Percentiles rank a stretch among this genome's conserved stretches.
Conservation (phyloP, 352 stramenopile species). For the Pythium scleroteichum region DNA sequence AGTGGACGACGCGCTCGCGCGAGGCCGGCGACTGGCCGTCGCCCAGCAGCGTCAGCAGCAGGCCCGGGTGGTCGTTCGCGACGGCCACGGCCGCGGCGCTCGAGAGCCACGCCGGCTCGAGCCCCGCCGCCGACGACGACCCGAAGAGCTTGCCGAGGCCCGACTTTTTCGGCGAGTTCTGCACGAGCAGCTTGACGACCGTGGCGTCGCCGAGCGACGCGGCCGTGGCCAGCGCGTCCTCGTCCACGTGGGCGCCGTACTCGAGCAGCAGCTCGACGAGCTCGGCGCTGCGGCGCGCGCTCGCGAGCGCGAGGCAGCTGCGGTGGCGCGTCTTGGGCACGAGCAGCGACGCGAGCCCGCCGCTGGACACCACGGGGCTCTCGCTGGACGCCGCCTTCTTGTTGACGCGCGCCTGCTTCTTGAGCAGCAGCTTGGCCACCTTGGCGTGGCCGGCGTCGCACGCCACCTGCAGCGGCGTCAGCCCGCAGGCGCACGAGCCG, state of each 20-base stretch:
- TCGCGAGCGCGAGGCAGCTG: conserved; percentile 57
- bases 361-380: background rate
- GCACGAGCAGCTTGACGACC: conserved; percentile 43
- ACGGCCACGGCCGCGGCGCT: conserved; percentile 54
- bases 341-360: background rate
- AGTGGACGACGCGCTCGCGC: conserved; percentile 34
- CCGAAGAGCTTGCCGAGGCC: conserved; percentile 24
- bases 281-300: conserved; percentile 40
- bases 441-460: conserved; percentile 51
- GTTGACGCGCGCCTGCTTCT: conserved; percentile 57
- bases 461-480: conserved; percentile 71
- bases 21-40: conserved; percentile 43
- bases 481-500: conserved; percentile 61
- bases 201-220: conserved; percentile 41
- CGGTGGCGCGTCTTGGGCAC: conserved; percentile 40
- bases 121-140: conserved; percentile 13
- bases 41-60: conserved; percentile 53
- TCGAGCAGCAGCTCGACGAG: conserved; percentile 63
- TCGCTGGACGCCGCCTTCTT: conserved; percentile 13
- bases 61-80: conserved; percentile 37
- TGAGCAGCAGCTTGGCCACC: conserved; percentile 67
- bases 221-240: conserved; percentile 55
- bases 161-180: conserved; percentile 21
- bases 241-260: conserved; percentile 58
- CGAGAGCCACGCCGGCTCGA: conserved; percentile 37